Percentiles rank a stretch among this genome's conserved stretches.
phyloP scores from a whole-genome alignment of 2,329 filamentous ascomycete species.

The Simplicillium sp. region DNA sequence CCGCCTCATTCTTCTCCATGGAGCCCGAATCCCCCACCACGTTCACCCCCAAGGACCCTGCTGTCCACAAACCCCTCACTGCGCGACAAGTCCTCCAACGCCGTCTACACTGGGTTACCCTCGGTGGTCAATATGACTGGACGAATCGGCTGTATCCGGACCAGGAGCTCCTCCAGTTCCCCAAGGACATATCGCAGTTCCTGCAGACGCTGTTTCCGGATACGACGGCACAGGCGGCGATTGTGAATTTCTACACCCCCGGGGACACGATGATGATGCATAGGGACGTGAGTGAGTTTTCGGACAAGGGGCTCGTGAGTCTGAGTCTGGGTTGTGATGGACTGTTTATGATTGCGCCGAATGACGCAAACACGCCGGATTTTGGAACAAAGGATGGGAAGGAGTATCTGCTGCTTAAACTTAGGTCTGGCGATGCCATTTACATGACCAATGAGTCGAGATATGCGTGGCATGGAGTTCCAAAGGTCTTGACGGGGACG shows the following conservation, averaged over 20 bases:
- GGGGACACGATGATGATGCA: slow-evolving; percentile 89
- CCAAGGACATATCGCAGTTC: slow-evolving; percentile 59
- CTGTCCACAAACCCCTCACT: slow-evolving; percentile 65
- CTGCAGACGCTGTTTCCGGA: slow-evolving; percentile 64
- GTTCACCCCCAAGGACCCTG: slow-evolving; percentile 59
- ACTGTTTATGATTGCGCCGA: slow-evolving; percentile 74
- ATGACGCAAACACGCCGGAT: slow-evolving; percentile 21
- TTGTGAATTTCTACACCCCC: slow-evolving; percentile 86
- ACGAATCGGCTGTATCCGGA: slow-evolving; percentile 73
- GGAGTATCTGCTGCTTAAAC: slow-evolving; percentile 49
- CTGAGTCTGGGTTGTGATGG: slow-evolving; percentile 85
- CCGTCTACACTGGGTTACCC: slow-evolving; percentile 85
- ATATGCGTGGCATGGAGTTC: slow-evolving; percentile 93
- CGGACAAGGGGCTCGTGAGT: slow-evolving; percentile 69
- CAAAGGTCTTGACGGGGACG: slow-evolving; percentile 70
- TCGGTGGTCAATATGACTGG: slow-evolving; percentile 97
- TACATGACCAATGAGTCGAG: slow-evolving; percentile 78
- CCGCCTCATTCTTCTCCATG: slow-evolving; percentile 44
- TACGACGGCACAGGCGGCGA: slow-evolving; percentile 77
- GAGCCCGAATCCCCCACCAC: slow-evolving; percentile 39
- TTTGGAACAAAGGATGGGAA: slow-evolving; percentile 23
- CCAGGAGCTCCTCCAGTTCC: slow-evolving; percentile 61
- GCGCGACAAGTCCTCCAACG: slow-evolving; percentile 63
- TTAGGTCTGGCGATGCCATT: slow-evolving; percentile 79
- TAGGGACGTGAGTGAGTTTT: slow-evolving; percentile 84